A percentile compares a stretch with the other conserved stretches of the same genome.
These are phyloP conservation scores for Dryadomyces sulphureus DNA, from an alignment of 2,329 filamentous ascomycete genomes.

Conservation along the genomic window DNA sequence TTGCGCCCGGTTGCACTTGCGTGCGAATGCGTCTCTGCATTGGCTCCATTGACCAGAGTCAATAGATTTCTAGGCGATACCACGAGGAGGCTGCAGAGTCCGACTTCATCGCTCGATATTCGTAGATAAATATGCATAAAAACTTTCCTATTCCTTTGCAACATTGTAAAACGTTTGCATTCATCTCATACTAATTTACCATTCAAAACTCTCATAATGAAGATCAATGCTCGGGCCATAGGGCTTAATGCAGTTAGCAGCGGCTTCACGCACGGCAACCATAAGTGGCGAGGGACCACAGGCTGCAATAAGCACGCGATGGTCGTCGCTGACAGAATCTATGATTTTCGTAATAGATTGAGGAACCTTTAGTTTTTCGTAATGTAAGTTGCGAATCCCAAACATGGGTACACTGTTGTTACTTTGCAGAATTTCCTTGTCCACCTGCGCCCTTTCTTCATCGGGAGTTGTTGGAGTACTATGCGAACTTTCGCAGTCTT, in stretches of 20 bases:
- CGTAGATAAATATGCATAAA: too few species aligned
- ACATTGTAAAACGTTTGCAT: too few species aligned
- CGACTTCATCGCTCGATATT: too few species aligned
- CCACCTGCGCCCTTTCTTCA: neutral
- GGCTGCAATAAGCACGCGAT: conserved; percentile 29
- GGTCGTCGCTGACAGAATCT: conserved; percentile 10
- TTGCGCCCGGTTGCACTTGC: too few species aligned
- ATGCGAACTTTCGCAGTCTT: neutral
- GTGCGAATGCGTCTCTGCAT: too few species aligned
- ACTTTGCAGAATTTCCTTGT: neutral
- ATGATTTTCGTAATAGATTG: conserved; percentile 1
- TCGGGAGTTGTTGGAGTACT: neutral
- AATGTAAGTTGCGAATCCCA: conserved; percentile 1
- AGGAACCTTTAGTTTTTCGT: conserved; percentile 1
- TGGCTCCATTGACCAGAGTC: too few species aligned
- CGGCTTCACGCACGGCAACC: conserved; percentile 24
- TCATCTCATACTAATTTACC: neutral
- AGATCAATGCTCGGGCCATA: conserved; percentile 32
- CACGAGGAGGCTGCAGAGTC: too few species aligned
- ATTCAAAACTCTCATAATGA: conserved; percentile 33
- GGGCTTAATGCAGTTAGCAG: conserved; percentile 25
- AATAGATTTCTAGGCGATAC: too few species aligned
- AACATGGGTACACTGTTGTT: neutral
- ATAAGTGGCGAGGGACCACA: conserved; percentile 33
- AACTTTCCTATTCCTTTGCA: too few species aligned